Evolutionary conservation across 2,329 filamentous ascomycete species (phyloP).

Genomic region (Penicillium frequentans): DNA sequence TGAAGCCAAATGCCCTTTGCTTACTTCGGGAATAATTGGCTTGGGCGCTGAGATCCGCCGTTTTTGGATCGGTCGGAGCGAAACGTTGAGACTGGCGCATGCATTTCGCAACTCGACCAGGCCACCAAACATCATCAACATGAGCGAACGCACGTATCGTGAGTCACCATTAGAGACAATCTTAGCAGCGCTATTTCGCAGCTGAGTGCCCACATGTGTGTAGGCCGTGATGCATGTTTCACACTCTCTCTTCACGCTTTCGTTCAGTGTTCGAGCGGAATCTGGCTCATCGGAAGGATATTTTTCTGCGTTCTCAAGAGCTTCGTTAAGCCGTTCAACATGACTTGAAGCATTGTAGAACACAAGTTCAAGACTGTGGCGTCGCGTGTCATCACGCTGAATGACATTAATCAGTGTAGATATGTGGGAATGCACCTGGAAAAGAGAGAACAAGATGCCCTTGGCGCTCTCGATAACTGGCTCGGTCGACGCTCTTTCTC

Average conservation of each 20-base stretch:
- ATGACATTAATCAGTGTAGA: slow-evolving; percentile 49
- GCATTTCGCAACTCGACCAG: slow-evolving; percentile 61
- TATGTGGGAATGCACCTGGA: slow-evolving; percentile 51
- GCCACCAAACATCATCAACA: slow-evolving; percentile 60
- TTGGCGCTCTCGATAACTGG: slow-evolving; percentile 58
- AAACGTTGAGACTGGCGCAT: slow-evolving; percentile 52
- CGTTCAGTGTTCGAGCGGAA: slow-evolving; percentile 39
- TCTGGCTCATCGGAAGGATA: slow-evolving; percentile 53
- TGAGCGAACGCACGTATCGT: slow-evolving; percentile 58
- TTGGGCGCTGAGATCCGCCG: slow-evolving; percentile 28
- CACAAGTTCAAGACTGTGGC: slow-evolving; percentile 55
- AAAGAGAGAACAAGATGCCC: slow-evolving; percentile 56
- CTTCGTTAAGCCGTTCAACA: slow-evolving; percentile 57
- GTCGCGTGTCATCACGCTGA: slow-evolving; percentile 46
- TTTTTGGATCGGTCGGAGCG: slow-evolving; percentile 31
- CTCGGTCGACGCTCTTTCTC: slow-evolving; percentile 46
- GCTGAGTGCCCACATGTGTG: slow-evolving; percentile 49
- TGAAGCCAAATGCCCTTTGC: slow-evolving; percentile 26
- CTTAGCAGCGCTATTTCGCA: slow-evolving; percentile 50
- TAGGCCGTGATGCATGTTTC: slow-evolving; percentile 53
- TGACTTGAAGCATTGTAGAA: slow-evolving; percentile 58
- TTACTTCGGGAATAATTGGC: slow-evolving; percentile 30
- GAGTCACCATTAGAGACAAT: slow-evolving; percentile 57
- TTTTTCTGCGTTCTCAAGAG: slow-evolving; percentile 51
- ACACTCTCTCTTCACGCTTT: slow-evolving; percentile 48